phyloP scores from a whole-genome alignment of 2,329 filamentous ascomycete species.

The Penicillium sp. region DNA sequence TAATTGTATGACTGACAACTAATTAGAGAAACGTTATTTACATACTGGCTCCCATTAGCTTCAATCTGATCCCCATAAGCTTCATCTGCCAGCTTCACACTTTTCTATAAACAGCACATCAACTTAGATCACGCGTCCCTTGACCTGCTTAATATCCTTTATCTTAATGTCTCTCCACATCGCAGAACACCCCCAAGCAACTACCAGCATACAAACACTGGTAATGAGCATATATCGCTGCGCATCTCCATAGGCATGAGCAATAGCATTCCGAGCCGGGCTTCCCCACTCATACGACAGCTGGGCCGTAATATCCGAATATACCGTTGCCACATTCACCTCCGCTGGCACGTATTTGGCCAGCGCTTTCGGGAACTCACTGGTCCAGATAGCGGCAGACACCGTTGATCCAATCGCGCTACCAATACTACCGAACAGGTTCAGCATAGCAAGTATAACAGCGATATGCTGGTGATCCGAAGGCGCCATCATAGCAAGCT shows the following conservation, averaged over 20 bases:
- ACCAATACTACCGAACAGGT: slow-evolving; percentile 16
- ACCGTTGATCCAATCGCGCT: slow-evolving; percentile 17
- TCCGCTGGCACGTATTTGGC: background rate
- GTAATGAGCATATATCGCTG: slow-evolving; percentile 50
- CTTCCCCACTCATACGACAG: slow-evolving; percentile 33
- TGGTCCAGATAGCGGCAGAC: slow-evolving; percentile 22
- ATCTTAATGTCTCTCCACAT: slow-evolving; percentile 7
- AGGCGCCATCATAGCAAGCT: slow-evolving; percentile 20
- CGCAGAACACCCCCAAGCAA: slow-evolving; percentile 31
- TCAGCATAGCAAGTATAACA: slow-evolving; percentile 14
- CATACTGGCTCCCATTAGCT: background rate
- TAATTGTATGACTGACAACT: background rate
- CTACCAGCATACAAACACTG: slow-evolving; percentile 47
- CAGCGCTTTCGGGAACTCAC: slow-evolving; percentile 13
- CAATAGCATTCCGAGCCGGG: slow-evolving; percentile 41
- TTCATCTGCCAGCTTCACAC: background rate
- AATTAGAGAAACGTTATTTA: background rate
- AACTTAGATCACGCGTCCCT: slow-evolving; percentile 2
- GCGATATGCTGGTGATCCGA: slow-evolving; percentile 19
- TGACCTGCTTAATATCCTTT: slow-evolving; percentile 8
- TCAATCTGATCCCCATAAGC: background rate
- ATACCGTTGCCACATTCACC: background rate
- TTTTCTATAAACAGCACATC: background rate
- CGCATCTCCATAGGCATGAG: slow-evolving; percentile 45
- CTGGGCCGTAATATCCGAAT: slow-evolving; percentile 3